Evolutionary conservation across 1,284 basidiomycete species (phyloP), one percentile per base, ranked within the genome.

Genomic region (Anthracocystis walkeri): DNA sequence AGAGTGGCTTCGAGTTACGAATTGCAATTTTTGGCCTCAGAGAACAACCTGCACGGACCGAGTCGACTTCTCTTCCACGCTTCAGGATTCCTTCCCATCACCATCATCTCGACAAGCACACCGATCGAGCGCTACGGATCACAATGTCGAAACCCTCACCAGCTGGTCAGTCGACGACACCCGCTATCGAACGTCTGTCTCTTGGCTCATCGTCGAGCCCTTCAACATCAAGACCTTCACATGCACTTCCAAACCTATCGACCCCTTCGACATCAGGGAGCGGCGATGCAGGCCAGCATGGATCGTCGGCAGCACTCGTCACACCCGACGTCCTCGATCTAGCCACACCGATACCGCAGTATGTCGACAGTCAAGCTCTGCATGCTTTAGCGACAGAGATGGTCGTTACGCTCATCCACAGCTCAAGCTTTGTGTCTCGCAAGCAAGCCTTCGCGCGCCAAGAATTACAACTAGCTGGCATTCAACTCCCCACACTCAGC

Each of bases 351-450:
- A 33, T 80, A 3, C 86, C 86, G 1, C 59, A 75, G 11, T 81
- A 87, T 87, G 85, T 96, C 68, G 93, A 95, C 84, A 90, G 88
- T 38, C 89, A 91, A 12, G 90, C 90, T 1, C 91, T 94, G 87
- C 91, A 93, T 77, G 94, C 93, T 85, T 90, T 97, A 75, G 87
- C 94, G 52, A 93, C 94, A 61, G 91, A 92, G 81, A 89, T 91
- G 75, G 91, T 73, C 35, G 44, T 46, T 20, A 61, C 69, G 5
- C 56, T 77, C 41, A 67, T 73, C 27, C 65, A 73, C 33, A 67
- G 68, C 48, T 80, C 77, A 31, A 69, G 68, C 46, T 81, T 79
- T 52, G 66, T 67, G 79, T 81, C 85, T 70, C 84, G 84, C 84
- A 85, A 89, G 85, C 87, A 88, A 84, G 85, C 86, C 0, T 81